phyloP scores from a whole-genome alignment of 164 flowering plant species.

The Stephania japonica region DNA sequence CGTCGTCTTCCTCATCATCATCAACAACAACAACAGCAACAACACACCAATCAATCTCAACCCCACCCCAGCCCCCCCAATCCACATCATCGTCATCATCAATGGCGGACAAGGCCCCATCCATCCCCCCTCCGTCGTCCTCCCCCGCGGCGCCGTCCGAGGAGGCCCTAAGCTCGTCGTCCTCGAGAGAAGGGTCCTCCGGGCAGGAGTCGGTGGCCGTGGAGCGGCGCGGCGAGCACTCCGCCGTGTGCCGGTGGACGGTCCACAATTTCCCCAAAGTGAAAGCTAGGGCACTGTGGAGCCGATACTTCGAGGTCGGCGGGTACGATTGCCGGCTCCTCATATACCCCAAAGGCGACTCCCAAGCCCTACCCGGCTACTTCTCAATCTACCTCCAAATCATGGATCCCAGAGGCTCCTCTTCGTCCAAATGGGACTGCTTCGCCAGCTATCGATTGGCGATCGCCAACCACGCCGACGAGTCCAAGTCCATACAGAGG shows the following conservation, averaged over 20 bases:
- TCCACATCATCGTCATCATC: slow-evolving; percentile 9
- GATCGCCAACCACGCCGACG: slow-evolving; percentile 53
- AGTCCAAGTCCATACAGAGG: slow-evolving; percentile 61
- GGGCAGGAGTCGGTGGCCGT: slow-evolving; percentile 53
- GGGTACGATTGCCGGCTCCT: slow-evolving; percentile 86
- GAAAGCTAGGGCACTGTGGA: slow-evolving; percentile 81
- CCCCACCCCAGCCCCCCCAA: slow-evolving; percentile 8
- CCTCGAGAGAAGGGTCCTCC: slow-evolving; percentile 19
- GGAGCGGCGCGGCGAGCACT: slow-evolving; percentile 57
- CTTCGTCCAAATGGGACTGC: slow-evolving; percentile 86
- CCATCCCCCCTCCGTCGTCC: neutral
- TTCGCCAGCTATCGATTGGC: slow-evolving; percentile 79
- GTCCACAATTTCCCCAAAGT: slow-evolving; percentile 61
- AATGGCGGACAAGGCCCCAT: neutral
- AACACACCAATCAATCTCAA: too few species aligned
- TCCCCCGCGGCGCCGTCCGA: slow-evolving; percentile 3
- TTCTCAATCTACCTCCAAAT: slow-evolving; percentile 80
- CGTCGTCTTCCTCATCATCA: too few species aligned
- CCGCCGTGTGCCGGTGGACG: slow-evolving; percentile 83
- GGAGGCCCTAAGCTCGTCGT: slow-evolving; percentile 1
- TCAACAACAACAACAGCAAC: too few species aligned
- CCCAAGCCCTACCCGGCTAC: slow-evolving; percentile 91
- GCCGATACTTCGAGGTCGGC: slow-evolving; percentile 89
- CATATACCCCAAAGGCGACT: slow-evolving; percentile 88
- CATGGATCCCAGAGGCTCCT: slow-evolving; percentile 74